Conservation (phyloP, 345 rosid genomes). For the Ceriops decandra region DNA sequence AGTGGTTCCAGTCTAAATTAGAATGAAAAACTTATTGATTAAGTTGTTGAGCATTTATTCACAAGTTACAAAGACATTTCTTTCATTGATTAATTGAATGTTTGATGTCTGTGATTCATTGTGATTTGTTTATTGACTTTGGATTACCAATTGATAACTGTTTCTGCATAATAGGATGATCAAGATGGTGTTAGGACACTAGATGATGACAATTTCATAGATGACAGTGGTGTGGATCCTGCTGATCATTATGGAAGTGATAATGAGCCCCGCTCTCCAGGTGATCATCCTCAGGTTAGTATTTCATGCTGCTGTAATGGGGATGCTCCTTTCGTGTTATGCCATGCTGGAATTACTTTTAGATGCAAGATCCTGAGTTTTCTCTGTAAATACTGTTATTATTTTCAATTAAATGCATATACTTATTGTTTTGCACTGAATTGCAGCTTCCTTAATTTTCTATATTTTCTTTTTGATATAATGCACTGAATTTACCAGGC, state of each 20-base stretch:
- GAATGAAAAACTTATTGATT: too few relatives aligned
- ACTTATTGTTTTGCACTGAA: neutral
- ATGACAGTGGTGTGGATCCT: constrained; percentile 87
- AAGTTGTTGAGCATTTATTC: too few relatives aligned
- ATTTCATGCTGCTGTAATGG: neutral
- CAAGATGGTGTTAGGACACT: constrained; percentile 74
- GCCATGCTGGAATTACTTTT: neutral
- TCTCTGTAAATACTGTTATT: neutral
- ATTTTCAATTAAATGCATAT: neutral
- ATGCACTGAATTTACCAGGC: constrained; percentile 44
- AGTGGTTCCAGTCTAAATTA: too few relatives aligned
- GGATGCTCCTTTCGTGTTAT: neutral
- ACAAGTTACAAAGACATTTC: too few relatives aligned
- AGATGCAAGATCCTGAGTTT: neutral
- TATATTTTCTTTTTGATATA: neutral
- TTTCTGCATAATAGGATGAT: constrained; percentile 58
- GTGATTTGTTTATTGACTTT: too few relatives aligned
- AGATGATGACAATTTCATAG: constrained; percentile 93
- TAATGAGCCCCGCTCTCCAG: constrained; percentile 51
- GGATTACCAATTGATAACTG: too few relatives aligned
- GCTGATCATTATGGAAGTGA: constrained; percentile 68
- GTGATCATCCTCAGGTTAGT: constrained; percentile 76
- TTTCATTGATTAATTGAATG: too few relatives aligned
- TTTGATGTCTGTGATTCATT: too few relatives aligned
- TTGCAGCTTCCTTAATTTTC: neutral